Conservation (phyloP, 176 grass and related monocot genomes). For the Zizania latifolia region DNA sequence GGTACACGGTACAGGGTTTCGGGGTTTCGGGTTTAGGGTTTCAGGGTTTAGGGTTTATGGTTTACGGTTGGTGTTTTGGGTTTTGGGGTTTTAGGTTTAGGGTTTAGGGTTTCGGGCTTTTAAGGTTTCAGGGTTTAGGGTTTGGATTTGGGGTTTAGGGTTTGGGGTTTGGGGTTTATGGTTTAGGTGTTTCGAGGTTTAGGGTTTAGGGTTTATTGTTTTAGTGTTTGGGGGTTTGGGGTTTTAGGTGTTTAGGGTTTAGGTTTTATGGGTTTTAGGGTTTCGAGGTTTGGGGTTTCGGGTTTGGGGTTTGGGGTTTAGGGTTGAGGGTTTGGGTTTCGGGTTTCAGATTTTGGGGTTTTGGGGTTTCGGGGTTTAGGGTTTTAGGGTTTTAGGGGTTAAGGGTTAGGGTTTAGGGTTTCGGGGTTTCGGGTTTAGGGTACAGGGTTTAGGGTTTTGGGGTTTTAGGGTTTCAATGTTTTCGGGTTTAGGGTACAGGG, state of each 20-base stretch:
- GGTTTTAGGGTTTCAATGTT: no score
- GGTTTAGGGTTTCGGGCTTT: slow-evolving; percentile 31
- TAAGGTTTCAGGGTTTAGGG: no score
- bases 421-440: slow-evolving; percentile 20
- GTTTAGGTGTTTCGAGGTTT: no score
- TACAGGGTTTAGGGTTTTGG: slow-evolving; percentile 17
- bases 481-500: slow-evolving; percentile 20
- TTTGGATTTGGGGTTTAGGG: no score
- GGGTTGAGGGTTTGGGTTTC: slow-evolving; percentile 24
- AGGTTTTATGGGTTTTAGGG: no score
- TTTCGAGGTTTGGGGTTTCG: no score
- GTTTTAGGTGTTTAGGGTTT: no score
- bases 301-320: slow-evolving; percentile 10
- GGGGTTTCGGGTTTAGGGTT: slow-evolving; percentile 30
- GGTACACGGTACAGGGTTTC: slow-evolving; percentile 21
- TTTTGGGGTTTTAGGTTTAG: slow-evolving; percentile 21
- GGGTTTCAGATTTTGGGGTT: slow-evolving; percentile 29
- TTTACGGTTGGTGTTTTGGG: slow-evolving; percentile 10
- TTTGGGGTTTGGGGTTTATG: no score
- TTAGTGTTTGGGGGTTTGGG: no score
- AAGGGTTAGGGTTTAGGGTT: slow-evolving; percentile 18
- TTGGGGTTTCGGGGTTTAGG: slow-evolving; percentile 21
- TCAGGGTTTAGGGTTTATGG: slow-evolving; percentile 31
- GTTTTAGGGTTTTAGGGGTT: slow-evolving; percentile 25
- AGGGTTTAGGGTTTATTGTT: no score